Conservation (phyloP, 2,329 filamentous ascomycete species). For the Alternaria sp. region DNA sequence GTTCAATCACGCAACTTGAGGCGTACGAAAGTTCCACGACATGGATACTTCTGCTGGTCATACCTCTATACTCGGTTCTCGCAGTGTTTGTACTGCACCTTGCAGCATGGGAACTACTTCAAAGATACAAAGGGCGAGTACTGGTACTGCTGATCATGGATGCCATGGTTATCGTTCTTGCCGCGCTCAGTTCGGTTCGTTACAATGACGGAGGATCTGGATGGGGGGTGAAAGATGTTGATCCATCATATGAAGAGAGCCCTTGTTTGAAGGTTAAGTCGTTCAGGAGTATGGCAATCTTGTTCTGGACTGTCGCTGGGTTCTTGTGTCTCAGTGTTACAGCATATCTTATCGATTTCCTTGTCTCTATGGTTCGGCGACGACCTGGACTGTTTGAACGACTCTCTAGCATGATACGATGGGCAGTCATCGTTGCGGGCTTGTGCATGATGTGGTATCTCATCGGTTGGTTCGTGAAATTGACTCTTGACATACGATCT, state of each 20-base stretch:
- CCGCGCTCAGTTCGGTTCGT: neutral
- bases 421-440: neutral
- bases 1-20: neutral
- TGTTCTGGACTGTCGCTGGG: too few species aligned
- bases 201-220: too few species aligned
- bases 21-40: too few species aligned
- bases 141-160: neutral
- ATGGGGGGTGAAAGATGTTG: too few species aligned
- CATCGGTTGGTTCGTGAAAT: neutral
- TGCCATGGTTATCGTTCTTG: neutral
- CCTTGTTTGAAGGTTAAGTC: too few species aligned
- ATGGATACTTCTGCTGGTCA: neutral
- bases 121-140: neutral
- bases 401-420: neutral
- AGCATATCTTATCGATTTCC: neutral
- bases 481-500: neutral
- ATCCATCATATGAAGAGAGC: too few species aligned
- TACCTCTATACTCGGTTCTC: neutral
- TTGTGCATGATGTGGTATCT: neutral
- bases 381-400: too few species aligned
- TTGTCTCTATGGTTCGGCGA: neutral
- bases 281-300: too few species aligned
- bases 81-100: neutral
- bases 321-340: too few species aligned
- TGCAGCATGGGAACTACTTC: neutral